phyloP scores from a whole-genome alignment of 1,139 yeast species.

The Zygosaccharomyces sapae region DNA sequence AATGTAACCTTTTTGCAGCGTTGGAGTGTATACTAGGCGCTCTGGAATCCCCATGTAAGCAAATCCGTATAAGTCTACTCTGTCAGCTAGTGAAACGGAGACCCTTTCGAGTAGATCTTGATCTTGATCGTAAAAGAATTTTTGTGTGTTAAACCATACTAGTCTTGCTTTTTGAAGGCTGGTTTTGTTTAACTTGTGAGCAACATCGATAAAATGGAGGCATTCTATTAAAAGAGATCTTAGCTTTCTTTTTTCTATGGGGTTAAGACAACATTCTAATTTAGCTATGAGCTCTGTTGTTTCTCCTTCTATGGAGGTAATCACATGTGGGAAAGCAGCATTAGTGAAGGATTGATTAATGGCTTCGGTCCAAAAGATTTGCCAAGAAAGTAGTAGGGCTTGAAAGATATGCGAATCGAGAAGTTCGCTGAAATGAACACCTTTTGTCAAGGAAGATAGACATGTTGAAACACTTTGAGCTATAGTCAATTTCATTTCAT shows the following conservation, averaged over 20 bases:
- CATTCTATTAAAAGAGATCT: constrained; percentile 64
- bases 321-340: constrained; percentile 12
- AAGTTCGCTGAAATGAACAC: constrained; percentile 17
- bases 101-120: constrained; percentile 40
- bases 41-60: constrained; percentile 80
- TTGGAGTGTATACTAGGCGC: constrained; percentile 71
- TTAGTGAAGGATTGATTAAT: constrained; percentile 37
- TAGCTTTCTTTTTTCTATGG: constrained; percentile 41
- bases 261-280: neutral
- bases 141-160: constrained; percentile 54
- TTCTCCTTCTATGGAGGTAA: neutral
- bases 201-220: constrained; percentile 55
- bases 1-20: constrained; percentile 59
- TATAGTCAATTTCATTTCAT: constrained; percentile 48
- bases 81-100: constrained; percentile 50
- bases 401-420: constrained; percentile 50
- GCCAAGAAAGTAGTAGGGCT: constrained; percentile 52
- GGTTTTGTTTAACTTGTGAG: constrained; percentile 30
- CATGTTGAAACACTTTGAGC: constrained; percentile 38
- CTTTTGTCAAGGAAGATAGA: constrained; percentile 20
- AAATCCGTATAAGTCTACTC: constrained; percentile 61
- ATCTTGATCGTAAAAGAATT: constrained; percentile 40
- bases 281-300: constrained; percentile 24
- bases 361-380: constrained; percentile 51
- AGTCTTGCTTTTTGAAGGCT: constrained; percentile 29